Evolutionary conservation across 2,329 filamentous ascomycete genomes (phyloP).

Genomic region (Shiraia bambusicola): DNA sequence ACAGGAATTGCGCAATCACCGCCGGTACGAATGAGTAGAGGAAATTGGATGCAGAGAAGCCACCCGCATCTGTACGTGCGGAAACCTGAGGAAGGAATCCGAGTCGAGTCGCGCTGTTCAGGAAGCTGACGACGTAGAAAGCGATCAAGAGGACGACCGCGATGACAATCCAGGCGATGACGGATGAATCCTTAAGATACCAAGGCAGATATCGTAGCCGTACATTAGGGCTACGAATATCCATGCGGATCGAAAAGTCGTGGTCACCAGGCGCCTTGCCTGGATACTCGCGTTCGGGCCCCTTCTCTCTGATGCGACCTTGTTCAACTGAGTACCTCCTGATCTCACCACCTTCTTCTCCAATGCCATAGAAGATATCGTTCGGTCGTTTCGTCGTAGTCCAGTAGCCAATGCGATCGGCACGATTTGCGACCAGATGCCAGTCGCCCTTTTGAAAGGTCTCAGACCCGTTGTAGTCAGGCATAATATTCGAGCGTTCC

Average conservation of each 20-base stretch:
- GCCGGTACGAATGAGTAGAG: constrained; percentile 77
- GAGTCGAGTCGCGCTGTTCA: constrained; percentile 63
- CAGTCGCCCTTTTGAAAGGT: constrained; percentile 57
- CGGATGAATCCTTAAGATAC: constrained; percentile 67
- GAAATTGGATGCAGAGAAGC: constrained; percentile 86
- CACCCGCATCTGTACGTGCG: constrained; percentile 58
- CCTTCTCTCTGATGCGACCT: constrained; percentile 52
- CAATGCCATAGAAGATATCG: constrained; percentile 77
- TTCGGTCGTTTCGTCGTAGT: constrained; percentile 63
- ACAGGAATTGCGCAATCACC: constrained; percentile 65
- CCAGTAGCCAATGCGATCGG: constrained; percentile 85
- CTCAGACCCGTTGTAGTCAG: constrained; percentile 71
- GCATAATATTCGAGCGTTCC: constrained; percentile 75
- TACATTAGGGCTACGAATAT: constrained; percentile 54
- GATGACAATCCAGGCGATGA: constrained; percentile 63
- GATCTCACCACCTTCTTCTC: constrained; percentile 59
- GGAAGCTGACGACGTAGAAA: constrained; percentile 75
- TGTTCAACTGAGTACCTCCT: constrained; percentile 54
- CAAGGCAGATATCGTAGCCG: constrained; percentile 73
- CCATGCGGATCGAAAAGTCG: constrained; percentile 52
- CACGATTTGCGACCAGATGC: constrained; percentile 57
- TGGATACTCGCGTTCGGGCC: constrained; percentile 25
- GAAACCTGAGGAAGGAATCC: constrained; percentile 73
- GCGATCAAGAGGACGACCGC: constrained; percentile 44
- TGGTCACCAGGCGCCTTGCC: constrained; percentile 10